Conservation (phyloP, 768 basidiomycete genomes). For the Galerina sulciceps region DNA sequence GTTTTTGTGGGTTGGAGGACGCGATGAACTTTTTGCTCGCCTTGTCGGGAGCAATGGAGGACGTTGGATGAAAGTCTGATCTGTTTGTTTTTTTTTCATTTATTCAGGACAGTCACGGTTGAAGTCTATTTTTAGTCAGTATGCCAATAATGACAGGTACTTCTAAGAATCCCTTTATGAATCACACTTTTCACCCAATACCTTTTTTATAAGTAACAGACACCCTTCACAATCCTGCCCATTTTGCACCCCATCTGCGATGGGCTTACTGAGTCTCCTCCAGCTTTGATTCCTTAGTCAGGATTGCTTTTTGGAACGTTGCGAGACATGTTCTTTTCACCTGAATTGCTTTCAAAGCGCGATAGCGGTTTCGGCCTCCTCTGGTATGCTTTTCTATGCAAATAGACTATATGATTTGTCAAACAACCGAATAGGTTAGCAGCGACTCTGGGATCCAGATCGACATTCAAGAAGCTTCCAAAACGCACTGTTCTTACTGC, state of each 20-base stretch:
- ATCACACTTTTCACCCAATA: conserved; percentile 1
- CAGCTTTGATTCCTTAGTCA: background rate
- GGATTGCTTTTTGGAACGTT: background rate
- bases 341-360: conserved; percentile 77
- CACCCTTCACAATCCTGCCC: background rate
- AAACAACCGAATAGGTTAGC: conserved; percentile 66
- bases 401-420: background rate
- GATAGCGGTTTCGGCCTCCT: conserved; percentile 91
- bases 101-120: no score
- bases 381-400: conserved; percentile 49
- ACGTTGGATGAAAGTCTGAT: conserved; percentile 53
- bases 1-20: conserved; percentile 61
- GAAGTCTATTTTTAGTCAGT: conserved; percentile 7
- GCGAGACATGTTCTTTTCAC: conserved; percentile 79
- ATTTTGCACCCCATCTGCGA: background rate
- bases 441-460: conserved; percentile 87
- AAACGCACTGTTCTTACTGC: conserved; percentile 84
- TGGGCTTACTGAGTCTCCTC: background rate
- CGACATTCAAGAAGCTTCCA: conserved; percentile 83
- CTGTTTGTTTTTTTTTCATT: conserved; percentile 7
- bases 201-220: background rate
- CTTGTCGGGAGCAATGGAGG: conserved; percentile 55
- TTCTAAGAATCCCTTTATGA: background rate
- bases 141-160: conserved; percentile 7
- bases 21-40: conserved; percentile 71